Percentiles rank a stretch among this genome's conserved stretches.
These are phyloP conservation scores for Colletotrichum sp. DNA, from an alignment of 2,329 filamentous ascomycete genomes.

Conservation along the genomic window DNA sequence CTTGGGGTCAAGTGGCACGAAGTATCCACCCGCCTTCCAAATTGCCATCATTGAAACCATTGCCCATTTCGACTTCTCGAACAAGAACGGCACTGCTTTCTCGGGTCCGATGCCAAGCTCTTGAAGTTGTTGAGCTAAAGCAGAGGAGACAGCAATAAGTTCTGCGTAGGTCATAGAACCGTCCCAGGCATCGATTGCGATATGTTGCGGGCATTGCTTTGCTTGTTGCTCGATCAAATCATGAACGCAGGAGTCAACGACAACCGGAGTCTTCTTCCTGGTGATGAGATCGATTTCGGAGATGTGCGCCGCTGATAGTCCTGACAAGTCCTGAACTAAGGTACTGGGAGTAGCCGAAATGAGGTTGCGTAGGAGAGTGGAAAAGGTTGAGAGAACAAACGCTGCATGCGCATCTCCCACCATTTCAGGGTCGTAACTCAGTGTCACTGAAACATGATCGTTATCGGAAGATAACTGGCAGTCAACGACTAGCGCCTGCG, in stretches of 20 bases:
- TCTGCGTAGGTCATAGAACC: constrained; percentile 18
- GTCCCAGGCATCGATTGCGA: constrained; percentile 12
- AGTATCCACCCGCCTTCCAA: constrained; percentile 3
- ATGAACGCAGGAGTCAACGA: neutral
- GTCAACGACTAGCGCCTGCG: neutral
- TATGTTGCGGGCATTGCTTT: neutral
- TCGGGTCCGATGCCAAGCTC: constrained; percentile 21
- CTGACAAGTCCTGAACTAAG: neutral
- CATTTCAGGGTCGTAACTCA: neutral
- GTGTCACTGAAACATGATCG: neutral
- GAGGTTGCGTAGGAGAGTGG: neutral
- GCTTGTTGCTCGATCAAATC: neutral
- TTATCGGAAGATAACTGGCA: neutral
- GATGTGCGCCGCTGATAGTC: neutral
- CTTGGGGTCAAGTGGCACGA: constrained; percentile 10
- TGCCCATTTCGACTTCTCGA: constrained; percentile 9
- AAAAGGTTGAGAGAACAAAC: neutral
- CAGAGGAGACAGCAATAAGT: constrained; percentile 17
- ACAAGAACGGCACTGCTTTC: constrained; percentile 5
- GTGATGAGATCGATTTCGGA: neutral
- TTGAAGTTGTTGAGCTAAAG: constrained; percentile 19
- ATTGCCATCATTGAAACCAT: constrained; percentile 10
- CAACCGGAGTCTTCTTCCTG: neutral
- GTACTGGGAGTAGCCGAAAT: neutral
- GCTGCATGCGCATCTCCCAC: neutral